Evolutionary conservation across 768 basidiomycete species (phyloP).

Genomic region (Hysterangium stoloniferum): DNA sequence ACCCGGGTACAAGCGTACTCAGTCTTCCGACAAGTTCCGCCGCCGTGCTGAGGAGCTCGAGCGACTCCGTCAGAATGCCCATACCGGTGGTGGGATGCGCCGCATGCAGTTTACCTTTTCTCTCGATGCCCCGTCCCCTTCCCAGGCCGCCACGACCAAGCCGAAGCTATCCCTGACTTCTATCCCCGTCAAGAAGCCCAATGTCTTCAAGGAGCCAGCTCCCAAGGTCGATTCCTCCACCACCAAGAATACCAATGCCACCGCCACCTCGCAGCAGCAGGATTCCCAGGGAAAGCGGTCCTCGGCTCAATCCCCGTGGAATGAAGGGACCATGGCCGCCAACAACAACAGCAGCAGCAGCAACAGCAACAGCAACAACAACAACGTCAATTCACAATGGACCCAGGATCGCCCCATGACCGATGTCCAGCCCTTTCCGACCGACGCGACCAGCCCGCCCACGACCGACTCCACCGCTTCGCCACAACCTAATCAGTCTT

Average conservation of each 20-base stretch:
- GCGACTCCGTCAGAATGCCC: slow-evolving; percentile 59
- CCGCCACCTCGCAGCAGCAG: slow-evolving; percentile 3
- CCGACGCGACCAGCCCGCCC: slow-evolving; percentile 22
- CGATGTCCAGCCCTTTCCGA: slow-evolving; percentile 7
- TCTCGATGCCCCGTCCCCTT: slow-evolving; percentile 52
- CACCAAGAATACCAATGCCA: background rate
- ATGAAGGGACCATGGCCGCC: slow-evolving; percentile 12
- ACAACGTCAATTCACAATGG: slow-evolving; percentile 16
- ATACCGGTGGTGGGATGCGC: slow-evolving; percentile 66
- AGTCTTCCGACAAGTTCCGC: slow-evolving; percentile 71
- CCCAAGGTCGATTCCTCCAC: slow-evolving; percentile 11
- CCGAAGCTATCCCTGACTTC: slow-evolving; percentile 8
- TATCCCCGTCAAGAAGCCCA: slow-evolving; percentile 50
- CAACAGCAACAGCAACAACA: slow-evolving; percentile 29
- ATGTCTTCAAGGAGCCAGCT: slow-evolving; percentile 44
- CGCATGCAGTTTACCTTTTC: slow-evolving; percentile 90
- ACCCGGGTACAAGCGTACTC: slow-evolving; percentile 73
- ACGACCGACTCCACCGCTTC: background rate
- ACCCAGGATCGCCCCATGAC: slow-evolving; percentile 13
- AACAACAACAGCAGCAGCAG: too few species aligned
- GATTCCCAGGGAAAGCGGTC: slow-evolving; percentile 14
- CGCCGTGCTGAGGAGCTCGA: slow-evolving; percentile 79
- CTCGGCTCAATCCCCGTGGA: slow-evolving; percentile 1
- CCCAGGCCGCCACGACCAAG: slow-evolving; percentile 26
- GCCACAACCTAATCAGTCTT: slow-evolving; percentile 11